These are phyloP conservation scores for Pseudomicrostroma phylloplanum DNA, from an alignment of 1,284 basidiomycete genomes.

Conservation along the genomic window DNA sequence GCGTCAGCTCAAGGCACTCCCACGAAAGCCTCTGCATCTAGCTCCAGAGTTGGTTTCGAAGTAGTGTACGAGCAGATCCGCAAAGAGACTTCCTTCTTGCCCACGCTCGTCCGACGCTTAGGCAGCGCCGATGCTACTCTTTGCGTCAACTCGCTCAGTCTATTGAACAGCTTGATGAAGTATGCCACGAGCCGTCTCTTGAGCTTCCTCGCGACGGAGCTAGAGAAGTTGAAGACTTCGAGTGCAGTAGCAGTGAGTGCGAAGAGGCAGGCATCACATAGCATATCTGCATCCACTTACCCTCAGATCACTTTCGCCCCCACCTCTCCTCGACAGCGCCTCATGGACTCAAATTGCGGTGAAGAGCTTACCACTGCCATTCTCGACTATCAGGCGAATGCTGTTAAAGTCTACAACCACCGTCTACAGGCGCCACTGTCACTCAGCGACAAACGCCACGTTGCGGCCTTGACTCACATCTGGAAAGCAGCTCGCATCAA, in stretches of 20 bases:
- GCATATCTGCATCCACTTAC: not conserved
- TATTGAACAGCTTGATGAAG: slow-evolving; percentile 76
- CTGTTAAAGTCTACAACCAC: slow-evolving; percentile 71
- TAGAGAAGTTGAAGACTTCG: slow-evolving; percentile 72
- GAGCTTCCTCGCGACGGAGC: slow-evolving; percentile 68
- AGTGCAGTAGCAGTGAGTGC: slow-evolving; percentile 57
- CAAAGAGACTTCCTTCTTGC: slow-evolving; percentile 38
- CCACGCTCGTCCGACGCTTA: slow-evolving; percentile 41
- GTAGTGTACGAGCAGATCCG: slow-evolving; percentile 39
- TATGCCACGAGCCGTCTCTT: slow-evolving; percentile 70
- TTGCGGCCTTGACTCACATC: slow-evolving; percentile 37
- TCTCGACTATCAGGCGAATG: slow-evolving; percentile 83
- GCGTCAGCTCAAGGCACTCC: slow-evolving; percentile 13
- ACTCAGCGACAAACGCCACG: slow-evolving; percentile 40
- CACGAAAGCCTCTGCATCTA: slow-evolving; percentile 26
- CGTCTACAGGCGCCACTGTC: slow-evolving; percentile 69
- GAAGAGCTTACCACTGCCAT: slow-evolving; percentile 80
- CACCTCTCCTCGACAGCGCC: slow-evolving; percentile 15
- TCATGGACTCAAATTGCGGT: slow-evolving; percentile 73
- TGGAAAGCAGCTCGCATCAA: slow-evolving; percentile 41
- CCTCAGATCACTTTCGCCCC: not conserved
- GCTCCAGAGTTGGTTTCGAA: slow-evolving; percentile 24
- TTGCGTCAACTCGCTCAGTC: slow-evolving; percentile 40
- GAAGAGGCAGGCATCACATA: too few species aligned
- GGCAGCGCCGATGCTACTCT: slow-evolving; percentile 46